Evolutionary conservation across 345 rosid genomes (phyloP).

Genomic region (Bruguiera sexangula): DNA sequence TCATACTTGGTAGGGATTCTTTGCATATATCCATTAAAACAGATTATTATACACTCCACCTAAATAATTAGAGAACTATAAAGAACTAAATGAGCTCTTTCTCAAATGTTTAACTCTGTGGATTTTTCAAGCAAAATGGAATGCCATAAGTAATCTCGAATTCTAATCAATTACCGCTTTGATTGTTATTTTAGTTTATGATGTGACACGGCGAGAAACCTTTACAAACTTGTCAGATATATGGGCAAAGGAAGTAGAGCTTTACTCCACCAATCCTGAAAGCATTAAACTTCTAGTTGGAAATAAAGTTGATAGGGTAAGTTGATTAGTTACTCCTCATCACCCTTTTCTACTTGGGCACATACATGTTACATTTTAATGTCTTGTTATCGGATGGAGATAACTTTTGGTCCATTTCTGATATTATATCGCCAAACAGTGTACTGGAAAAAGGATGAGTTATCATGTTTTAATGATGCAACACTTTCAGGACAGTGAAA

Average conservation of each 20-base stretch:
- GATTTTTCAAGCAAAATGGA: too few species aligned
- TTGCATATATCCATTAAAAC: neutral
- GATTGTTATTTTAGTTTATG: slow-evolving; percentile 57
- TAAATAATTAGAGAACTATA: neutral
- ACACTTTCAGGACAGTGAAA: slow-evolving; percentile 62
- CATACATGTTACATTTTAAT: too few species aligned
- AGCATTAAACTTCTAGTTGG: slow-evolving; percentile 79
- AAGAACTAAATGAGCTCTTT: too few species aligned
- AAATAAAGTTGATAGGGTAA: slow-evolving; percentile 79
- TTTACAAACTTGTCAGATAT: slow-evolving; percentile 67
- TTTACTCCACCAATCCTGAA: slow-evolving; percentile 70
- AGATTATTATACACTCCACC: neutral
- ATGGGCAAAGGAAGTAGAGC: slow-evolving; percentile 90
- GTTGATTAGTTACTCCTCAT: slow-evolving; percentile 13
- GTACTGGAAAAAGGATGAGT: too few species aligned
- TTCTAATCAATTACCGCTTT: neutral
- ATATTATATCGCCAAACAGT: neutral
- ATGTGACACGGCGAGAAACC: slow-evolving; percentile 76
- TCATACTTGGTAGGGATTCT: slow-evolving; percentile 69
- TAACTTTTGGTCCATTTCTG: too few species aligned
- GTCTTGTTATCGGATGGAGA: too few species aligned
- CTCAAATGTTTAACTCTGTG: too few species aligned
- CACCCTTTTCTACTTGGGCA: neutral
- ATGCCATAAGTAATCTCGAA: neutral
- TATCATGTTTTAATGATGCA: neutral